Evolutionary conservation across 2,329 filamentous ascomycete genomes (phyloP).

Genomic region (Diaporthe sp.): DNA sequence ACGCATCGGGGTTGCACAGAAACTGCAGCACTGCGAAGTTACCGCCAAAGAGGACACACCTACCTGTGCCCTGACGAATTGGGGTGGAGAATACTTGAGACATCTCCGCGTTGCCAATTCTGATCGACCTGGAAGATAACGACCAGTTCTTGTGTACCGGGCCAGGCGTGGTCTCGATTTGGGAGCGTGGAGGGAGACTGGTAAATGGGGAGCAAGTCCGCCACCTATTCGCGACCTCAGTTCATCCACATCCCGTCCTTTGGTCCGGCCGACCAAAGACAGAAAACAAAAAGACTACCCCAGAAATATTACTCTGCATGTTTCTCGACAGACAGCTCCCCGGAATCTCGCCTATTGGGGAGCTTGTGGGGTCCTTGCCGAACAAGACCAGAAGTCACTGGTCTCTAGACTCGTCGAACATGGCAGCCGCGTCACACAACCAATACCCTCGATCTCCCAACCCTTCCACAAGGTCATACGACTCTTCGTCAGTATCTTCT

Average conservation of each 20-base stretch:
- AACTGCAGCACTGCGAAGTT: constrained; percentile 34
- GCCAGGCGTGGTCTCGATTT: constrained; percentile 28
- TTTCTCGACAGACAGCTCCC: constrained; percentile 52
- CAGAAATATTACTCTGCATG: constrained; percentile 46
- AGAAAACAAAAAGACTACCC: constrained; percentile 24
- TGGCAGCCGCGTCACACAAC: constrained; percentile 70
- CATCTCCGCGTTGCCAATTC: constrained; percentile 66
- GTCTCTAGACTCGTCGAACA: constrained; percentile 50
- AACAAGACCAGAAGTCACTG: constrained; percentile 48
- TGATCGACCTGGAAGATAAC: constrained; percentile 53
- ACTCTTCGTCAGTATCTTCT: constrained; percentile 72
- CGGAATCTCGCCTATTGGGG: constrained; percentile 50
- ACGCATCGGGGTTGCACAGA: constrained; percentile 31
- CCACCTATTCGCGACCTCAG: not conserved
- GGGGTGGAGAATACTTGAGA: constrained; percentile 33
- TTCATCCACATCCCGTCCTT: not conserved
- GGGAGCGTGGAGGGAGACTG: constrained; percentile 27
- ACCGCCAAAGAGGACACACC: constrained; percentile 31
- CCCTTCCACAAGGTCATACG: constrained; percentile 70
- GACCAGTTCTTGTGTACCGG: constrained; percentile 25
- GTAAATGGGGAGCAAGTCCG: constrained; percentile 22
- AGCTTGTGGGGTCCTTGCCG: constrained; percentile 49
- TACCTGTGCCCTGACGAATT: constrained; percentile 14
- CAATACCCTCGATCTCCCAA: constrained; percentile 71
- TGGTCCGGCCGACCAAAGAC: constrained; percentile 10